Base-by-base conservation (phyloP, 2,329 filamentous ascomycete species). In the Aureobasidium melanogenum region DNA sequence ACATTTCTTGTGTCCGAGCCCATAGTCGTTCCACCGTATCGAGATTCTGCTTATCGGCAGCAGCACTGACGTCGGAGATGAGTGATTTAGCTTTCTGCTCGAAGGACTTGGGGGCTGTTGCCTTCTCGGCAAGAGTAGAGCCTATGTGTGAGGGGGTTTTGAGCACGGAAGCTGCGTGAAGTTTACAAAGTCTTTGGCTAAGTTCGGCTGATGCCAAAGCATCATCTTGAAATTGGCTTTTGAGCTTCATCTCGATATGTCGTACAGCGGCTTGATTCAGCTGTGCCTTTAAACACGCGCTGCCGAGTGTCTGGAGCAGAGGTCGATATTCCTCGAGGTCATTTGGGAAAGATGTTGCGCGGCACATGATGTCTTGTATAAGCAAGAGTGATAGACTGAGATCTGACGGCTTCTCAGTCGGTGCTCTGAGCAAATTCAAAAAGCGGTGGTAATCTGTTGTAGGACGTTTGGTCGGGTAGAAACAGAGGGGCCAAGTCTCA, bases 11-110 rank as follows among this genome's bases (percentile, higher is more conserved):
- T 46, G 65, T 59, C 15, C 66, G 62, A 3, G 24, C 24, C 64
- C 67, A 69, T 26, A 65, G 52, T n/a, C 36, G 28, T 39, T 69
- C 65, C 7, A 67, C 47, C 1, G 39, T 30, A 9, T 58, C 30
- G 10, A 67, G 50, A 43, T 69, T 64, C 19, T 65, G 63, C 12
- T 51, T 56, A 38, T 70, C 64, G 15, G 63, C 44, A 17, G 67
- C 66, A 26, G 3, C 8, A 12, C 10, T 30, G 30, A 47, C 32
- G 14, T 6, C 15, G 4, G 22, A 17, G 15, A 28, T 19, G 22
- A 57, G 12, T 5, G 9, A 19, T 47, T 26, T 57, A 2, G 54
- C n/a, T 22, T 24, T 57, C 3, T 47, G 41, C 9, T 57, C 54
- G 8, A 57, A 10, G 2, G 28, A 22, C 10, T 44, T 26, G 22